Conservation (phyloP, 192 early-diverging fungal genomes). For the Rhizophagus sp. region DNA sequence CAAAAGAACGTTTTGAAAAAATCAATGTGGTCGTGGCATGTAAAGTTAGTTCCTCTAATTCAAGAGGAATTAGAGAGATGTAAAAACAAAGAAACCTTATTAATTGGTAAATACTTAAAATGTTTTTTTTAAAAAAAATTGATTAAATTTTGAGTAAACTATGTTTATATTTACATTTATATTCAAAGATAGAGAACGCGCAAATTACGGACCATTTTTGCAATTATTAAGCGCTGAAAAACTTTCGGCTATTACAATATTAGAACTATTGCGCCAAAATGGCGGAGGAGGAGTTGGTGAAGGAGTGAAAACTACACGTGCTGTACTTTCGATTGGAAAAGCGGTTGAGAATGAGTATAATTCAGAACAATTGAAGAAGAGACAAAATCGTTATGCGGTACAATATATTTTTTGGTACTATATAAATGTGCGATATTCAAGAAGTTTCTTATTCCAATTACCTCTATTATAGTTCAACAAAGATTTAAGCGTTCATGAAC, state of each 20-base stretch:
- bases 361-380: slow-evolving; percentile 72
- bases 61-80: slow-evolving; percentile 65
- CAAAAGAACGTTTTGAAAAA: slow-evolving; percentile 53
- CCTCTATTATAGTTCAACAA: slow-evolving; percentile 37
- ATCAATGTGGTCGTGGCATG: slow-evolving; percentile 76
- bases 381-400: slow-evolving; percentile 61
- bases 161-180: too few species aligned
- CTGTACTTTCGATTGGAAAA: slow-evolving; percentile 65
- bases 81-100: slow-evolving; percentile 33
- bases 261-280: slow-evolving; percentile 72
- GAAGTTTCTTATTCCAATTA: not conserved
- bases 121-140: not conserved
- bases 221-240: slow-evolving; percentile 67
- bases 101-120: not conserved
- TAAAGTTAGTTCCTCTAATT: slow-evolving; percentile 66
- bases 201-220: slow-evolving; percentile 63
- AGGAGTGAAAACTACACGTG: slow-evolving; percentile 60
- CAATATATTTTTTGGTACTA: slow-evolving; percentile 3
- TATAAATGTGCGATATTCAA: not conserved
- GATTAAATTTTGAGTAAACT: too few species aligned
- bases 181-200: slow-evolving; percentile 46
- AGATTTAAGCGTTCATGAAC: slow-evolving; percentile 57
- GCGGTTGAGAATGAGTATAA: slow-evolving; percentile 84
- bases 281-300: slow-evolving; percentile 48
- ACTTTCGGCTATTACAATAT: slow-evolving; percentile 80